These are phyloP conservation scores for Amaranthus palmeri DNA, from an alignment of 148 eudicot genomes.

Conservation along the genomic window DNA sequence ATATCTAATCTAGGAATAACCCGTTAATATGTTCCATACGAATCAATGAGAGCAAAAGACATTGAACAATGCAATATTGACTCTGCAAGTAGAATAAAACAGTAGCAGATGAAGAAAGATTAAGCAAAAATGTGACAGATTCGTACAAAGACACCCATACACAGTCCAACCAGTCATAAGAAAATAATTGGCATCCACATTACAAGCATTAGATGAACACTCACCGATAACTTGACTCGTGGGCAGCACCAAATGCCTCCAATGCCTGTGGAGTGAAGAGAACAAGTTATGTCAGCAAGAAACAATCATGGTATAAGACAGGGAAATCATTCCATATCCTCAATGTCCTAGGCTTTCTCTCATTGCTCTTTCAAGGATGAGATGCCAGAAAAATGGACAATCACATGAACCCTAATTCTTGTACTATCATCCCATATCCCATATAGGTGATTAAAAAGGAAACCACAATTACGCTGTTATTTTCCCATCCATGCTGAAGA, in stretches of 20 bases:
- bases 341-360: conserved; percentile 87
- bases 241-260: conserved; percentile 90
- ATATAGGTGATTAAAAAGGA: conserved; percentile 90
- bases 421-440: conserved; percentile 90
- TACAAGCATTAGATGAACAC: conserved; percentile 32
- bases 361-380: conserved; percentile 74
- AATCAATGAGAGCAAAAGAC: not conserved
- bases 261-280: conserved; percentile 99
- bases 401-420: conserved; percentile 90
- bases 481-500: conserved; percentile 99
- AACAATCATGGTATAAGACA: conserved; percentile 66
- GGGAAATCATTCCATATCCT: conserved; percentile 94
- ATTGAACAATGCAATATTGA: not conserved
- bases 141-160: not conserved
- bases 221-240: conserved; percentile 91
- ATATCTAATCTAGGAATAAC: not conserved
- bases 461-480: conserved; percentile 99
- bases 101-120: not conserved
- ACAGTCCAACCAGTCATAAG: not conserved
- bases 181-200: not conserved
- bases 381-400: conserved; percentile 71
- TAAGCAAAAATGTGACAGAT: not conserved
- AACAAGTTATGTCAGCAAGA: conserved; percentile 94
- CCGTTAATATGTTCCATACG: not conserved
- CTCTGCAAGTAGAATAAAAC: not conserved